These are phyloP conservation scores for Onygenales sp. DNA, from an alignment of 2,329 filamentous ascomycete genomes.

Conservation along the genomic window DNA sequence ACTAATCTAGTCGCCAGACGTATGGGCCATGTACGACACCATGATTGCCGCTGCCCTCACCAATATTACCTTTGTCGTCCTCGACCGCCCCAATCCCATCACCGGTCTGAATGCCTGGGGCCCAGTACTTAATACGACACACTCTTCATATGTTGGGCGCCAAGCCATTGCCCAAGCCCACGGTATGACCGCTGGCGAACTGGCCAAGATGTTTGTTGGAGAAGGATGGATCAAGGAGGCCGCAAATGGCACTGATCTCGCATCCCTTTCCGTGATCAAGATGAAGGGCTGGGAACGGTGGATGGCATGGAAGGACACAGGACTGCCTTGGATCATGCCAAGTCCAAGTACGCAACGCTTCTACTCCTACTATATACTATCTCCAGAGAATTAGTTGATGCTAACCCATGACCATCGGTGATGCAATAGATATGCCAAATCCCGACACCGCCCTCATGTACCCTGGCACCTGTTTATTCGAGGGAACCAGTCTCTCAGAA, in stretches of 20 bases:
- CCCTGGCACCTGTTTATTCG: neutral
- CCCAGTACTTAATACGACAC: neutral
- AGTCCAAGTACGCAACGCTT: neutral
- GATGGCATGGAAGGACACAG: slow-evolving; percentile 2
- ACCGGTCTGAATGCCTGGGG: slow-evolving; percentile 1
- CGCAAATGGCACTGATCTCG: neutral
- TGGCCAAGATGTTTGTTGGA: slow-evolving; percentile 3
- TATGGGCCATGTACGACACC: slow-evolving; percentile 3
- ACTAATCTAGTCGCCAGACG: neutral
- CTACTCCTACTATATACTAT: neutral
- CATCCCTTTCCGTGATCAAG: neutral
- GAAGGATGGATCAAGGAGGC: slow-evolving; percentile 3
- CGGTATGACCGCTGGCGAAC: slow-evolving; percentile 2
- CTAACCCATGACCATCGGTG: too few species aligned
- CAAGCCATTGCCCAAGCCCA: slow-evolving; percentile 2
- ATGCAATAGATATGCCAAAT: neutral
- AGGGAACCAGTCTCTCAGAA: neutral
- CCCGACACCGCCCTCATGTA: neutral
- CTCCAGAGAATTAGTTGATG: neutral
- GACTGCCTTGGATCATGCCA: slow-evolving; percentile 1
- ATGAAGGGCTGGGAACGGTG: slow-evolving; percentile 2
- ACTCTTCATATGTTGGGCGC: neutral
- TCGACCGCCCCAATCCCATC: slow-evolving; percentile 2
- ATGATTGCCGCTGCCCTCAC: neutral
- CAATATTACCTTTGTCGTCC: neutral